phyloP scores from a whole-genome alignment of 1,284 basidiomycete species.

The Boletus semigastroideus region DNA sequence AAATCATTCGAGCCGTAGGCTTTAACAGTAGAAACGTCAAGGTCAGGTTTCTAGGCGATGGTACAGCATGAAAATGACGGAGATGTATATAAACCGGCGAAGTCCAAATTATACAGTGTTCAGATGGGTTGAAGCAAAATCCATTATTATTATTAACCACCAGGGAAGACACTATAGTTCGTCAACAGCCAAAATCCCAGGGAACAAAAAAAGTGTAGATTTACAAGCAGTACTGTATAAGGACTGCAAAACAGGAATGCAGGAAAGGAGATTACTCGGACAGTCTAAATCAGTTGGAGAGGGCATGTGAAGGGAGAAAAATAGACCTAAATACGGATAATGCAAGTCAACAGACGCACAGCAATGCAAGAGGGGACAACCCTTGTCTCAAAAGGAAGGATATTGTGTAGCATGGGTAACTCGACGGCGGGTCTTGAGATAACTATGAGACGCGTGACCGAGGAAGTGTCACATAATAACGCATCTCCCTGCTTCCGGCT shows the following conservation, averaged over 20 bases:
- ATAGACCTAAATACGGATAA: slow-evolving; percentile 38
- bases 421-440: slow-evolving; percentile 26
- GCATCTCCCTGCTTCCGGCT: slow-evolving; percentile 60
- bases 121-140: neutral
- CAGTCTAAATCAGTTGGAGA: slow-evolving; percentile 29
- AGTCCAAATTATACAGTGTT: neutral
- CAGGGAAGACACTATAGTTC: slow-evolving; percentile 38
- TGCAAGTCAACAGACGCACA: slow-evolving; percentile 35
- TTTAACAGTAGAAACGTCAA: slow-evolving; percentile 64
- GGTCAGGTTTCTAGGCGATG: slow-evolving; percentile 74
- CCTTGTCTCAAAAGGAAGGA: slow-evolving; percentile 22
- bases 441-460: slow-evolving; percentile 14
- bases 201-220: slow-evolving; percentile 24
- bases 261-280: slow-evolving; percentile 31
- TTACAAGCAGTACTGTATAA: slow-evolving; percentile 30
- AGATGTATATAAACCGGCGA: neutral
- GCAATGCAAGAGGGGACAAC: slow-evolving; percentile 28
- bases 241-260: slow-evolving; percentile 24
- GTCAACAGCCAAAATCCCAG: slow-evolving; percentile 30
- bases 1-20: slow-evolving; percentile 63
- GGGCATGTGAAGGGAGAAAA: slow-evolving; percentile 20
- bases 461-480: slow-evolving; percentile 60
- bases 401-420: slow-evolving; percentile 35
- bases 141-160: slow-evolving; percentile 38
- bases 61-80: slow-evolving; percentile 46